Evolutionary conservation across 306 rosid species (phyloP), one percentile per base, ranked within the genome.

Genomic region (Medicago arabica): DNA sequence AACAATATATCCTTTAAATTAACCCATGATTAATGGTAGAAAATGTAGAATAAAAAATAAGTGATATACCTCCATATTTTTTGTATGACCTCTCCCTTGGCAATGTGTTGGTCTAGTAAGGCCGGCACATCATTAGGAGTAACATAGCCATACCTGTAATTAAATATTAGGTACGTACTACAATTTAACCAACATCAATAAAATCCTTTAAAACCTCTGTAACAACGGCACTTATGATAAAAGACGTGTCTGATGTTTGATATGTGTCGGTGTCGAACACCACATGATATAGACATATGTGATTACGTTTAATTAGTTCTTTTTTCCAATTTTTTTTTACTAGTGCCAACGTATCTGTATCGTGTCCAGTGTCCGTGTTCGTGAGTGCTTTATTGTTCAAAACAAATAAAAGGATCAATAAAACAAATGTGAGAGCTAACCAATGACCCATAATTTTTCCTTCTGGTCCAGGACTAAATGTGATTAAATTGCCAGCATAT

Each of bases 401-500:
- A 34, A 34, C 7, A 34, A 34, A 34, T 17, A 65, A n/a, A 15
- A 65, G 23, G 13, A 38, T 60, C 1, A 4, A 58, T 11, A 19
- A 19, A 25, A 36, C 10, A 62, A 67, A 68, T 54, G 38, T 19
- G 21, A 57, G 54, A 75, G 58, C 81, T 82, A 83, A 93, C 98
- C 98, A 93, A 60, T 93, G 93, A 77, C 98, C 98, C 53, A 70
- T 88, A 36, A 86, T 80, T 16, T 83, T 88, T 69, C 88, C 97
- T 86, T 88, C 92, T 11, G 78, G 67, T 61, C 88, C 88, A 18
- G 87, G 91, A 58, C 89, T 69, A 77, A 61, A 93, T 80, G 91
- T 84, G 78, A 93, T 91, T 76, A 93, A 69, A 80, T 93, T 93
- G 41, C 98, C 98, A 53, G 98, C 97, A 89, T 89, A 93, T 83